These are phyloP conservation scores for Coniochaeta sp. DNA, from an alignment of 2,329 filamentous ascomycete species.

Conservation along the genomic window DNA sequence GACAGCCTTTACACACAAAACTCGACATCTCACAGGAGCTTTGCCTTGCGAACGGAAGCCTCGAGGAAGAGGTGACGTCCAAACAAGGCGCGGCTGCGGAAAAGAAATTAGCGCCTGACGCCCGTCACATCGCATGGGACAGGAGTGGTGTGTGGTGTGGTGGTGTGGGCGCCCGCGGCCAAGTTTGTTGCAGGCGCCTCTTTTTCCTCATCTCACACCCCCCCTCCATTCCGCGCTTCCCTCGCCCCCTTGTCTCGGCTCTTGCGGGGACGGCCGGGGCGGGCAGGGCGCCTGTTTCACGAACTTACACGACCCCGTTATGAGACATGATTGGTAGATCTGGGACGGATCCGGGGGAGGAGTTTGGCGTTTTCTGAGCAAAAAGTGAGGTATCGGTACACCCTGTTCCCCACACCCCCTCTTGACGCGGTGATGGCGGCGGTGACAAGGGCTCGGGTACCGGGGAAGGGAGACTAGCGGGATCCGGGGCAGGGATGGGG, in stretches of 20 bases:
- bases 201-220: slow-evolving; percentile 16
- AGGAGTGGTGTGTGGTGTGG: neutral
- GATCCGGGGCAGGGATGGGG: neutral
- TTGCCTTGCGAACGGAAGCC: slow-evolving; percentile 10
- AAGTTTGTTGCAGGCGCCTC: slow-evolving; percentile 1
- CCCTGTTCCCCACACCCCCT: slow-evolving; percentile 7
- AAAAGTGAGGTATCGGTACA: slow-evolving; percentile 42
- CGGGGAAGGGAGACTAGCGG: neutral
- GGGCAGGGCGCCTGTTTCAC: slow-evolving; percentile 34
- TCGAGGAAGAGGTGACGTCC: slow-evolving; percentile 20
- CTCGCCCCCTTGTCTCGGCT: slow-evolving; percentile 1
- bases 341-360: slow-evolving; percentile 21
- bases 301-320: slow-evolving; percentile 32
- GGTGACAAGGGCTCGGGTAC: slow-evolving; percentile 2
- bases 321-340: slow-evolving; percentile 48
- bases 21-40: neutral
- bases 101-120: slow-evolving; percentile 30
- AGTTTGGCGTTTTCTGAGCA: slow-evolving; percentile 23
- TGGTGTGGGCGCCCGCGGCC: too few relatives aligned
- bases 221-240: slow-evolving; percentile 11
- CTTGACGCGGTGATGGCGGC: slow-evolving; percentile 10
- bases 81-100: slow-evolving; percentile 18
- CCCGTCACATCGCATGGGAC: slow-evolving; percentile 27
- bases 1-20: neutral
- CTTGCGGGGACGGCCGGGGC: slow-evolving; percentile 19